Conservation (phyloP, 371 early-diverging fungal species). For the Mortierella sp. region DNA sequence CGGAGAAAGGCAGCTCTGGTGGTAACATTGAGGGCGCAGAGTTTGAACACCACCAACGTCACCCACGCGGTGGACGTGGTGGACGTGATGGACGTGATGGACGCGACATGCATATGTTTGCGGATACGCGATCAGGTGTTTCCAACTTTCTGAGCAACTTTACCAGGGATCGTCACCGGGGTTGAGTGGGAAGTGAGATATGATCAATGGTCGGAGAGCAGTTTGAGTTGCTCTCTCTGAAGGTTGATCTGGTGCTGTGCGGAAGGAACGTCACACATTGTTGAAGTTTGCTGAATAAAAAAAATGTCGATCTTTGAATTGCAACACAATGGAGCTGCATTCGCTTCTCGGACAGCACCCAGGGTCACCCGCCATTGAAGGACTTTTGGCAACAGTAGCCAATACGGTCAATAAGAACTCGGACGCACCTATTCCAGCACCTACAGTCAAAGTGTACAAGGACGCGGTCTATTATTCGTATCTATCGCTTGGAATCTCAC, state of each 20-base stretch:
- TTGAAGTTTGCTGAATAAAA: background rate
- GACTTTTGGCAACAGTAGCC: conserved; percentile 1
- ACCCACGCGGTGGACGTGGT: conserved; percentile 19
- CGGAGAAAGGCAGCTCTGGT: conserved; percentile 25
- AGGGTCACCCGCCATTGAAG: conserved; percentile 5
- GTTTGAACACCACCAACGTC: background rate
- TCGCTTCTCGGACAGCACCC: conserved; percentile 27
- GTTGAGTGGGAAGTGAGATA: conserved; percentile 1
- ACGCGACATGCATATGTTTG: conserved; percentile 28
- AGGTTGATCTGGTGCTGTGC: too few relatives aligned
- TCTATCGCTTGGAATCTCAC: conserved; percentile 27
- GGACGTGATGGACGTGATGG: conserved; percentile 33
- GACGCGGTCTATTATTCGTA: conserved; percentile 41
- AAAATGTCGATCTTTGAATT: background rate
- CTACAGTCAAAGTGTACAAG: conserved; percentile 26
- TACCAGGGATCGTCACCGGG: conserved; percentile 29
- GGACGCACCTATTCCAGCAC: background rate
- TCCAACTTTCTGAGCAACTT: conserved; percentile 42
- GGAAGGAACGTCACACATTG: too few relatives aligned
- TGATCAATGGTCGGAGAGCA: too few relatives aligned
- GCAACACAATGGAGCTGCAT: conserved; percentile 28
- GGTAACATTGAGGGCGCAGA: conserved; percentile 5
- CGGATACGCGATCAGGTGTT: conserved; percentile 28
- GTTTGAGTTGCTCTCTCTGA: too few relatives aligned
- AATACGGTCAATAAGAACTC: background rate